phyloP scores from a whole-genome alignment of 768 basidiomycete species.

The Pholiota microspora region DNA sequence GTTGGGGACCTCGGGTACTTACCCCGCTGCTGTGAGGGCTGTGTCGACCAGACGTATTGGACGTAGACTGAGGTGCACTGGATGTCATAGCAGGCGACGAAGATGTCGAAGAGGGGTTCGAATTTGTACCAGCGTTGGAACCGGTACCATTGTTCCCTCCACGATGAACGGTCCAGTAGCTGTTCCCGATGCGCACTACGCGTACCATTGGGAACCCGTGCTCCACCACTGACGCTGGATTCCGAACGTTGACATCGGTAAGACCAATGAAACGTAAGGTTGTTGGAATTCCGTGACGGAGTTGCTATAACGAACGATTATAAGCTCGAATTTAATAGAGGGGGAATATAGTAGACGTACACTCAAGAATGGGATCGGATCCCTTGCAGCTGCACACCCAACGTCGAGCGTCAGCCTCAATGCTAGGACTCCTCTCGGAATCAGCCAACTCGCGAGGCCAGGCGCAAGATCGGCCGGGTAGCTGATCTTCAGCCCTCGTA shows the following conservation, averaged over 20 bases:
- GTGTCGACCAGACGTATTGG: neutral
- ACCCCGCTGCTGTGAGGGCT: neutral
- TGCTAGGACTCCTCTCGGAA: constrained; percentile 52
- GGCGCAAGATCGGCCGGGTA: constrained; percentile 64
- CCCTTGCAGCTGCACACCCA: constrained; percentile 22
- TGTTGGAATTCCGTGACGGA: constrained; percentile 56
- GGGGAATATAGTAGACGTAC: constrained; percentile 23
- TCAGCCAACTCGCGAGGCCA: constrained; percentile 64
- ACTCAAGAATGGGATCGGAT: constrained; percentile 40
- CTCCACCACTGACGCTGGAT: constrained; percentile 44
- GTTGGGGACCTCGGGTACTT: neutral
- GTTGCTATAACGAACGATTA: constrained; percentile 40
- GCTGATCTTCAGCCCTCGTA: constrained; percentile 57
- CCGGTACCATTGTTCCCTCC: neutral
- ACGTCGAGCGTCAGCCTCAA: constrained; percentile 25
- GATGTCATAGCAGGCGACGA: neutral
- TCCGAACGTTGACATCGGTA: constrained; percentile 44
- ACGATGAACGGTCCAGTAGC: constrained; percentile 50
- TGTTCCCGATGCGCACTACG: constrained; percentile 50
- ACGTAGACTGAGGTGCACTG: neutral
- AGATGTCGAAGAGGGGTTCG: neutral
- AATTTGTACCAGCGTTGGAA: constrained; percentile 11
- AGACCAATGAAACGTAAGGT: constrained; percentile 54
- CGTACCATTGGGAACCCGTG: constrained; percentile 62
- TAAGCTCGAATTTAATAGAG: neutral